A percentile compares a stretch with the other conserved stretches of the same genome.
These are phyloP conservation scores for Candida nanaspora DNA, from an alignment of 805 yeast genomes.

Conservation along the genomic window DNA sequence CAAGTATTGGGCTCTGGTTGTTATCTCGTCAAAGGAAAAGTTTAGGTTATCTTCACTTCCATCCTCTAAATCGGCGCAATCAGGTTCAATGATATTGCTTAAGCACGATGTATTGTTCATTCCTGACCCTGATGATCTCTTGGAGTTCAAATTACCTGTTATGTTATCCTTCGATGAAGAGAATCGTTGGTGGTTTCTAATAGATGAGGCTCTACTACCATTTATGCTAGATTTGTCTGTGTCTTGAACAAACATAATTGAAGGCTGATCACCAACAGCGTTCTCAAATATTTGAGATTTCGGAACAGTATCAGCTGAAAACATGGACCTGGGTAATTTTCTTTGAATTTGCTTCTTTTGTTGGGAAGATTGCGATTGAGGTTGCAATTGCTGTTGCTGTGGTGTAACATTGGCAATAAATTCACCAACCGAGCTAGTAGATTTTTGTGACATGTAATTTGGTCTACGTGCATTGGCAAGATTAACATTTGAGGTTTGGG, in stretches of 20 bases:
- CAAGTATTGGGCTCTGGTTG: constrained; percentile 85
- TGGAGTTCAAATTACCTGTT: background rate
- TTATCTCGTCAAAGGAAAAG: constrained; percentile 72
- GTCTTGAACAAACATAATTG: constrained; percentile 53
- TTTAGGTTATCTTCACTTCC: constrained; percentile 10
- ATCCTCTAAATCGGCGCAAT: no score
- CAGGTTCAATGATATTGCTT: background rate
- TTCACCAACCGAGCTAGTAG: no score
- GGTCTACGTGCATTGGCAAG: constrained; percentile 15
- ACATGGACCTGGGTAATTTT: constrained; percentile 44
- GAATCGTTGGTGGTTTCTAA: background rate
- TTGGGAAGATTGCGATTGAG: background rate
- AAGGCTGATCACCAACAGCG: constrained; percentile 61
- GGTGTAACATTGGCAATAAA: no score
- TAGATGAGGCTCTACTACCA: constrained; percentile 1
- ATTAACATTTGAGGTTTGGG: background rate
- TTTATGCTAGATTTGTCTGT: constrained; percentile 12
- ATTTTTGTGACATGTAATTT: constrained; percentile 11
- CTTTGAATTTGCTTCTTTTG: constrained; percentile 5
- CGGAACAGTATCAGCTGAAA: constrained; percentile 68
- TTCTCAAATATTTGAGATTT: constrained; percentile 59
- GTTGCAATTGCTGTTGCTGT: background rate
- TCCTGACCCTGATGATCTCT: no score
- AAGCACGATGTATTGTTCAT: no score
- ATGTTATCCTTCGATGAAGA: background rate